Base-by-base conservation (phyloP, 768 basidiomycete genomes). In the Postia placenta region DNA sequence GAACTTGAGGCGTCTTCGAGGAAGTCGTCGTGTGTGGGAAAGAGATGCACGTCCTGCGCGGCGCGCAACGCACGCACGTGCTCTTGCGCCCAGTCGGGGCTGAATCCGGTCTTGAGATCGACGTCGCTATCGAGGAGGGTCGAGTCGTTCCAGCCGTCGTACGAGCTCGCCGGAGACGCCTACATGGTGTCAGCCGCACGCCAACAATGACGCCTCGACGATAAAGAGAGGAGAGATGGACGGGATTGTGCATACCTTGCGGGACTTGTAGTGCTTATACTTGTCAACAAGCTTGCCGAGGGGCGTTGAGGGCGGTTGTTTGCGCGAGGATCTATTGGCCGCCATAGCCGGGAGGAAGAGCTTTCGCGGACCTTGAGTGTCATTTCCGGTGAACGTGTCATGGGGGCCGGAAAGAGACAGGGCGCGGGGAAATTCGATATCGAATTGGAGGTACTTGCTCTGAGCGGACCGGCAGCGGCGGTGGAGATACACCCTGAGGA, bases 361-460 rank as follows among this genome's bases (percentile, higher is more conserved):
- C 42, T 22, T 22, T 26, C 28, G 25, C 42, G 26, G 42, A 17
- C 42, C 42, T n/a, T 43, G 42, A 3, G 24, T 11, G 23, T 25
- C 42, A 3, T 6, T 22, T 35, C 20, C 11, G 40, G 25, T 19
- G 40, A 22, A 15, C 9, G 15, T 33, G 30, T 15, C 30, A 33
- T 33, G 30, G 30, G 30, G 30, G 30, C 30, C 15, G 9, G 30
- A 33, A 33, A 33, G 30, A 33, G 42, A 46, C 30, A 38, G 48
- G 45, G 45, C 40, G 30, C 55, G 51, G 35, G 45, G 55, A 56
- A 17, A 51, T 52, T 52, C 48, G 43, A 48, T 40, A 53, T 33
- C 30, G 15, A 33, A 7, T 33, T 33, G 9, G 30, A 7, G 7
- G 30, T 7, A 33, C 30, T 15, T 15, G 9, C 30, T 7, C 7